phyloP scores from a whole-genome alignment of 768 basidiomycete genomes.

The Tulasnella sp. region DNA sequence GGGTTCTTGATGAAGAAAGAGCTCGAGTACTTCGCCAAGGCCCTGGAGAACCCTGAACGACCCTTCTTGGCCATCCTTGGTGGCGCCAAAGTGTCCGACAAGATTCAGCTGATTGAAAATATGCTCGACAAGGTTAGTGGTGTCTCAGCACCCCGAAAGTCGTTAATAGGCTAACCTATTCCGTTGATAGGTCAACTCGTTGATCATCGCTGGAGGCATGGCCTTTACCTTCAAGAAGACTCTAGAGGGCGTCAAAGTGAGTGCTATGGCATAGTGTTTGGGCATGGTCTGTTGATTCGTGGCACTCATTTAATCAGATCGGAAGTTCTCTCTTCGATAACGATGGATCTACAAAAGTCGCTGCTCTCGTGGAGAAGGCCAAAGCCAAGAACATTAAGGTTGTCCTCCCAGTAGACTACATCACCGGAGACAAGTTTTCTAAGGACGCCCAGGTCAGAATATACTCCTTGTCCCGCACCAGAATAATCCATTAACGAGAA shows the following conservation, averaged over 20 bases:
- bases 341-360: slow-evolving; percentile 79
- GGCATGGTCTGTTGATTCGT: too few species aligned
- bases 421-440: slow-evolving; percentile 91
- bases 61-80: slow-evolving; percentile 98
- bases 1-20: slow-evolving; percentile 99
- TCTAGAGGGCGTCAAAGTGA: slow-evolving; percentile 61
- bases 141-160: neutral
- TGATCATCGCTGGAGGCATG: slow-evolving; percentile 98
- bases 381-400: slow-evolving; percentile 84
- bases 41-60: slow-evolving; percentile 83
- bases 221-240: slow-evolving; percentile 99
- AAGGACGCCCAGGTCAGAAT: slow-evolving; percentile 69
- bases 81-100: slow-evolving; percentile 98
- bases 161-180: neutral
- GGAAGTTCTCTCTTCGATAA: slow-evolving; percentile 90
- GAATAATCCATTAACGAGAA: neutral
- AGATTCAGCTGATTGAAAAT: slow-evolving; percentile 97
- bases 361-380: slow-evolving; percentile 77
- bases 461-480: neutral
- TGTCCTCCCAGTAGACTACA: slow-evolving; percentile 90
- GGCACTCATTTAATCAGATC: slow-evolving; percentile 44
- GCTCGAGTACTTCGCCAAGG: slow-evolving; percentile 97
- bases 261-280: too few species aligned
- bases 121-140: slow-evolving; percentile 97
- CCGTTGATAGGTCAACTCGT: slow-evolving; percentile 72